phyloP scores from a whole-genome alignment of 129 eudicot genomes.

The Lonicera japonica region DNA sequence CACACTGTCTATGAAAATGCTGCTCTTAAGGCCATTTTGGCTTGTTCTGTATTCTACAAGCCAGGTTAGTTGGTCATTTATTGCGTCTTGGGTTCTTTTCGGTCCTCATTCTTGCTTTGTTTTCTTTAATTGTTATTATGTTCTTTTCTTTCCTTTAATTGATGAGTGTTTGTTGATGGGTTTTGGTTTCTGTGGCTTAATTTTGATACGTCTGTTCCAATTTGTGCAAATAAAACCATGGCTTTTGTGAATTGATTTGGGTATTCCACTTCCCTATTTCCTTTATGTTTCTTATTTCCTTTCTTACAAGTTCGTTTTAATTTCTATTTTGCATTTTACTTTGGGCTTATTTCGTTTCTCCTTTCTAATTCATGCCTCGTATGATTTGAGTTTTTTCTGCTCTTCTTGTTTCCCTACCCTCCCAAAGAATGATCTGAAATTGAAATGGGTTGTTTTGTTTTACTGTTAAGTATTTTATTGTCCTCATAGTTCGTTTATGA shows the following conservation, averaged over 20 bases:
- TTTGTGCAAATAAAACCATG: too few relatives aligned
- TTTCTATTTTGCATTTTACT: too few relatives aligned
- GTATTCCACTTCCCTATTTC: not conserved
- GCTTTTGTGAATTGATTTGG: not conserved
- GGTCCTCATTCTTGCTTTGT: slow-evolving; percentile 2
- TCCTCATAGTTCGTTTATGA: too few relatives aligned
- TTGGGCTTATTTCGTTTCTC: too few relatives aligned
- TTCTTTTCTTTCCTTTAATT: not conserved
- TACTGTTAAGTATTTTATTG: too few relatives aligned
- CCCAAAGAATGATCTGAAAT: too few relatives aligned
- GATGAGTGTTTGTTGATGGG: not conserved
- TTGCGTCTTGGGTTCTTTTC: not conserved
- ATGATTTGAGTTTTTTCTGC: too few relatives aligned
- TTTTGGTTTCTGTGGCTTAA: not conserved
- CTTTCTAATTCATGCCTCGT: too few relatives aligned
- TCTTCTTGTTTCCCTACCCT: too few relatives aligned
- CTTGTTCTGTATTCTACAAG: slow-evolving; percentile 79
- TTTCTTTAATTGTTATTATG: not conserved
- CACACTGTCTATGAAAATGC: slow-evolving; percentile 95
- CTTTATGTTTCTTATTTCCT: too few relatives aligned
- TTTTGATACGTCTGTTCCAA: not conserved
- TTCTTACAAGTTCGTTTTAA: not conserved
- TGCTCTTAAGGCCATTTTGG: slow-evolving; percentile 83
- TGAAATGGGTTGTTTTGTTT: too few relatives aligned
- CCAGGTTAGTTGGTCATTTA: slow-evolving; percentile 47